These are phyloP conservation scores for Ophiostoma tasmaniense DNA, from an alignment of 2,329 filamentous ascomycete genomes.

Conservation along the genomic window DNA sequence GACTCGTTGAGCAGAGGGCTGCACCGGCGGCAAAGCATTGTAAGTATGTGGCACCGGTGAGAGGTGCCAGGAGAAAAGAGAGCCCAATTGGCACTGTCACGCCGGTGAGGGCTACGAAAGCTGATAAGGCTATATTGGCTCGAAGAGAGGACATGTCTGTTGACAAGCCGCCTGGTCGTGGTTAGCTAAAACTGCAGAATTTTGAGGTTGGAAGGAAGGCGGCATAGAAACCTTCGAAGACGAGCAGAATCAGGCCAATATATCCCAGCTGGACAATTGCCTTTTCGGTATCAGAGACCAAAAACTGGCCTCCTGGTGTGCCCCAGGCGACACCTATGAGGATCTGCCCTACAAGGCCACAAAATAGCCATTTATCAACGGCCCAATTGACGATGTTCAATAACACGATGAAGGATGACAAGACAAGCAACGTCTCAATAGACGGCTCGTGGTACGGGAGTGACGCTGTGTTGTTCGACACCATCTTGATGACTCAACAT, in stretches of 20 bases:
- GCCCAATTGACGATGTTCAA: conserved; percentile 50
- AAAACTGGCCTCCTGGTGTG: conserved; percentile 53
- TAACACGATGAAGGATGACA: conserved; percentile 53
- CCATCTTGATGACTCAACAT: neutral
- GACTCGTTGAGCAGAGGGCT: conserved; percentile 62
- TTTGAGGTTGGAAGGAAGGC: neutral
- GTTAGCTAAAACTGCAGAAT: neutral
- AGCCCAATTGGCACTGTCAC: conserved; percentile 55
- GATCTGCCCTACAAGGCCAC: conserved; percentile 64
- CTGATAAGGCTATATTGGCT: conserved; percentile 52
- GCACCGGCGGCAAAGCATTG: conserved; percentile 67
- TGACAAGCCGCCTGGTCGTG: conserved; percentile 45
- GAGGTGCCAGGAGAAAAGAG: conserved; percentile 49
- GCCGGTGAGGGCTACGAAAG: conserved; percentile 56
- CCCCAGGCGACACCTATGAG: conserved; percentile 64
- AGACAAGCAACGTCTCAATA: conserved; percentile 50
- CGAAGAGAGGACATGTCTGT: conserved; percentile 46
- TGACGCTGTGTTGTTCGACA: conserved; percentile 4
- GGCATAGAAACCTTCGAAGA: conserved; percentile 51
- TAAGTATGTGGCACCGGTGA: conserved; percentile 38
- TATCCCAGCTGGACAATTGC: conserved; percentile 60
- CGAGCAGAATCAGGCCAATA: conserved; percentile 60
- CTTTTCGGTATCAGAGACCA: conserved; percentile 43
- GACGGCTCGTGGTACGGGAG: conserved; percentile 51
- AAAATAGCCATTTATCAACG: conserved; percentile 55